phyloP scores from a whole-genome alignment of 495 filamentous ascomycete genomes.

The Schizothecium vesticola region DNA sequence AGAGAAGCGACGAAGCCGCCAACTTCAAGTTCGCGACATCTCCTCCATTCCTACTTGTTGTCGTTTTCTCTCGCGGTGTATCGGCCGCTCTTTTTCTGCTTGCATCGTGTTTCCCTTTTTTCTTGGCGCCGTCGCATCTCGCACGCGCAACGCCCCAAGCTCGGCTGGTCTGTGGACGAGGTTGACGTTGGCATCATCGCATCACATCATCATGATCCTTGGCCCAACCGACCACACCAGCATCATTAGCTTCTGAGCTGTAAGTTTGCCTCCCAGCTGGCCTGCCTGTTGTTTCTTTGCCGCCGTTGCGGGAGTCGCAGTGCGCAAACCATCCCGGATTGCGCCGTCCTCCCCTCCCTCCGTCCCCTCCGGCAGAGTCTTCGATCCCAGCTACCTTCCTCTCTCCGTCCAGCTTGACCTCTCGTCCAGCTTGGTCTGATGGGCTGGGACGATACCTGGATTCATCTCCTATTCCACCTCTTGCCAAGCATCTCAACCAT shows the following conservation, averaged over 20 bases:
- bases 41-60: constrained; percentile 2
- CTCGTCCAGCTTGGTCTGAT: background rate
- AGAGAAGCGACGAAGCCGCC: background rate
- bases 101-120: background rate
- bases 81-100: background rate
- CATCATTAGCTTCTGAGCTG: constrained; percentile 19
- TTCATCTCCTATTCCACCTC: background rate
- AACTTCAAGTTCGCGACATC: constrained; percentile 1
- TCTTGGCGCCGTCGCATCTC: background rate
- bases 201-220: constrained; percentile 28
- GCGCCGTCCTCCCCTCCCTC: background rate
- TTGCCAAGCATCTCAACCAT: background rate
- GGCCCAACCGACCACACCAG: constrained; percentile 11
- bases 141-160: background rate
- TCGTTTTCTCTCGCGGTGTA: background rate
- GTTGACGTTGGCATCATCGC: constrained; percentile 3
- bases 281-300: background rate
- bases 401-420: background rate
- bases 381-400: background rate
- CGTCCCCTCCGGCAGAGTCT: background rate
- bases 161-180: background rate
- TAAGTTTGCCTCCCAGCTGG: constrained; percentile 14
- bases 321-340: background rate
- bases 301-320: background rate
- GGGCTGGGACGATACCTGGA: background rate